phyloP scores from a whole-genome alignment of 306 rosid genomes.

The Heteromeles arbutifolia region DNA sequence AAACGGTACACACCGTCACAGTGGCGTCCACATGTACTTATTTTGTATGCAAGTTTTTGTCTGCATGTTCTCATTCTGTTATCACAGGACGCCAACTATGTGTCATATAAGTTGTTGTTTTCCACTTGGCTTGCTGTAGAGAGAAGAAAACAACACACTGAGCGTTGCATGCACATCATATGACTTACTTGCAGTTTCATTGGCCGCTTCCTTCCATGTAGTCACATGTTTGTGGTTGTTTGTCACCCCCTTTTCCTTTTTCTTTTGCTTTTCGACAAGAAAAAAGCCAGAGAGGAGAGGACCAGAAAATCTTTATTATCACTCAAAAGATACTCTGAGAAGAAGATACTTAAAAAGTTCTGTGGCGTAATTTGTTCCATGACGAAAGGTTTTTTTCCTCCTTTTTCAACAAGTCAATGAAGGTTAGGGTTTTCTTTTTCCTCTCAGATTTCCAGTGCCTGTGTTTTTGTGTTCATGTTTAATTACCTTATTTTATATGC shows the following conservation, averaged over 20 bases:
- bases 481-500: not conserved
- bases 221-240: conserved; percentile 19
- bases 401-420: not conserved
- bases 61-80: not conserved
- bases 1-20: not conserved
- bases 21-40: not conserved
- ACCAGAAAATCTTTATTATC: not conserved
- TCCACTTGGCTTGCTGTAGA: conserved; percentile 16
- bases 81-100: not conserved
- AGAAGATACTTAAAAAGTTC: not conserved
- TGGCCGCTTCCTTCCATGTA: conserved; percentile 4
- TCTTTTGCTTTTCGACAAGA: not conserved
- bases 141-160: conserved; percentile 7
- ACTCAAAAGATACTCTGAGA: not conserved
- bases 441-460: not conserved
- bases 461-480: not conserved
- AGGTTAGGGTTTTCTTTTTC: not conserved
- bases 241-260: conserved; percentile 6
- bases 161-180: conserved; percentile 16
- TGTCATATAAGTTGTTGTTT: not conserved
- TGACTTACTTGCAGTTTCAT: conserved; percentile 8
- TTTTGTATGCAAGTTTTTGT: no score
- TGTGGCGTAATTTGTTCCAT: not conserved
- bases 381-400: not conserved
- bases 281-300: not conserved